Percentiles rank a stretch among this genome's conserved stretches.
phyloP scores from a whole-genome alignment of 2,329 filamentous ascomycete species.

The Didymella pinodella region DNA sequence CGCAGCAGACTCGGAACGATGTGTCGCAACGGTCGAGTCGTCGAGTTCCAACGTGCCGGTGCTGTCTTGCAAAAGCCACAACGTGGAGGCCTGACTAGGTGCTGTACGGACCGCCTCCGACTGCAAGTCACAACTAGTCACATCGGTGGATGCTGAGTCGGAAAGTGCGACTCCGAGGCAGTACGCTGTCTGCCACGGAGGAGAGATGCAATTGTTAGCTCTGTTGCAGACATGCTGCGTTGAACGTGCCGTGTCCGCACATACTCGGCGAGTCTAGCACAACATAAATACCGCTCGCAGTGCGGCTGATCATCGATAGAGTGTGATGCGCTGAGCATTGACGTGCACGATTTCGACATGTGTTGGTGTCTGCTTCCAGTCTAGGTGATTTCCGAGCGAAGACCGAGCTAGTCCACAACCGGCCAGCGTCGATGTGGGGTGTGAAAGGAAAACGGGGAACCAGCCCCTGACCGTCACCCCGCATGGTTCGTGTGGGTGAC shows the following conservation, averaged over 20 bases:
- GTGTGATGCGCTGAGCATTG: slow-evolving; percentile 14
- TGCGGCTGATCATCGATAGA: slow-evolving; percentile 13
- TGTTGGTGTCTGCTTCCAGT: slow-evolving; percentile 4
- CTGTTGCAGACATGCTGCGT: not conserved
- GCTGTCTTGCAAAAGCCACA: slow-evolving; percentile 18
- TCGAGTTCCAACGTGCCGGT: slow-evolving; percentile 9
- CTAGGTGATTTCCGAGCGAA: slow-evolving; percentile 18
- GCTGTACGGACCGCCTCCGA: slow-evolving; percentile 19
- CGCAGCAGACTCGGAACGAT: not conserved
- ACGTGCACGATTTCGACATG: not conserved
- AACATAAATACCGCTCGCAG: slow-evolving; percentile 1
- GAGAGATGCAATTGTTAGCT: slow-evolving; percentile 7
- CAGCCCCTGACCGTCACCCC: slow-evolving; percentile 17
- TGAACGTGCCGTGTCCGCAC: not conserved
- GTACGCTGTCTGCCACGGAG: slow-evolving; percentile 3
- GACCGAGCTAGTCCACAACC: slow-evolving; percentile 1
- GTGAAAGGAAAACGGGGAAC: not conserved
- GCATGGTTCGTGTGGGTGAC: slow-evolving; percentile 16
- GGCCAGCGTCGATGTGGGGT: not conserved
- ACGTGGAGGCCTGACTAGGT: slow-evolving; percentile 14
- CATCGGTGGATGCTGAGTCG: slow-evolving; percentile 9
- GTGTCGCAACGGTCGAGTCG: slow-evolving; percentile 15
- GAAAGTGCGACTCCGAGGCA: slow-evolving; percentile 10
- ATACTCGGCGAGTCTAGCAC: slow-evolving; percentile 1
- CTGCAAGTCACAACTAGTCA: slow-evolving; percentile 18